Evolutionary conservation across 805 yeast genomes (phyloP).

Genomic region (Starmerella powellii): DNA sequence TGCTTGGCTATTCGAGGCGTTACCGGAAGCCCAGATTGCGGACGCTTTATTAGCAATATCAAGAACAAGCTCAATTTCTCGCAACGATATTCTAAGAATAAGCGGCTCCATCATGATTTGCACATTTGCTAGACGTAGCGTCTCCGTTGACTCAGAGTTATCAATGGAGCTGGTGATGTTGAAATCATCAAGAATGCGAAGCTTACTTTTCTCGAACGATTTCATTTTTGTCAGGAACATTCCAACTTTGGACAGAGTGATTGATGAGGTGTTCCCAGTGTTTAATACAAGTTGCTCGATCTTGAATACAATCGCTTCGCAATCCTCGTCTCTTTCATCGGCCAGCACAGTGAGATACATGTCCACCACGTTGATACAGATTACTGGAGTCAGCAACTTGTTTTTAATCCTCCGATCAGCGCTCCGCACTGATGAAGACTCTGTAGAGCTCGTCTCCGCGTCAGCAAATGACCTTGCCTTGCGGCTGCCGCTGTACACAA

Average conservation of each 20-base stretch:
- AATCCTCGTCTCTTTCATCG: slow-evolving; percentile 51
- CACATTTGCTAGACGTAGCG: slow-evolving; percentile 48
- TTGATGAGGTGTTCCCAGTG: slow-evolving; percentile 51
- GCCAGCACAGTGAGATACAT: slow-evolving; percentile 72
- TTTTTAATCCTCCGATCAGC: too few species aligned
- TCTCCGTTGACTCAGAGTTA: slow-evolving; percentile 48
- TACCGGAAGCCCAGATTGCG: slow-evolving; percentile 23
- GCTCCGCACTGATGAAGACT: too few species aligned
- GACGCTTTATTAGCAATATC: slow-evolving; percentile 62
- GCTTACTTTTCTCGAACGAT: slow-evolving; percentile 43
- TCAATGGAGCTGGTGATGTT: slow-evolving; percentile 67
- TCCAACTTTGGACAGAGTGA: slow-evolving; percentile 69
- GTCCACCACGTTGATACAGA: slow-evolving; percentile 51
- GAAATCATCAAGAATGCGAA: slow-evolving; percentile 80
- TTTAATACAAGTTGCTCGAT: slow-evolving; percentile 66
- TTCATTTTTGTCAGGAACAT: slow-evolving; percentile 76
- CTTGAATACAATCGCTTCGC: slow-evolving; percentile 85
- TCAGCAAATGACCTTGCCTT: too few species aligned
- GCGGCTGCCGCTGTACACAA: too few species aligned
- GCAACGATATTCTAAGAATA: slow-evolving; percentile 64
- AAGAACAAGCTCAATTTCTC: slow-evolving; percentile 76
- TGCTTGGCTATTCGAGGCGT: background rate
- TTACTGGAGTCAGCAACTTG: slow-evolving; percentile 1
- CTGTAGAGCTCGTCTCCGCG: too few species aligned
- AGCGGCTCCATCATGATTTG: slow-evolving; percentile 69